These are phyloP conservation scores for Eucalyptus regnans DNA, from an alignment of 345 rosid species.

Conservation along the genomic window DNA sequence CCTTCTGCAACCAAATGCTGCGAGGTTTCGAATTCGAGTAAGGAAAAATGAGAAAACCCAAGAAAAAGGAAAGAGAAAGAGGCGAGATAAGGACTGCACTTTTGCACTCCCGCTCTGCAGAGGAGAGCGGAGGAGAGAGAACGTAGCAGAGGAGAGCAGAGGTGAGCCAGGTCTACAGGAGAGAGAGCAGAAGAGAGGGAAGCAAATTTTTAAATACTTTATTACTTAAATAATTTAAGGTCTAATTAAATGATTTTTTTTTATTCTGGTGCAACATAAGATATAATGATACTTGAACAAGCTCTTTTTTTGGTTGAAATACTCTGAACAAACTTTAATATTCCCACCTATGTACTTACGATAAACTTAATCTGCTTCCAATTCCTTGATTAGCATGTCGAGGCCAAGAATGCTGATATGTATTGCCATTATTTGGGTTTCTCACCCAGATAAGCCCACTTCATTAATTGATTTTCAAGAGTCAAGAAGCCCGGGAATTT, in stretches of 20 bases:
- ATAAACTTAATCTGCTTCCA: neutral
- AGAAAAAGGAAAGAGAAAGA: neutral
- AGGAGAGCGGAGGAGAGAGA: no score
- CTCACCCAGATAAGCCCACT: neutral
- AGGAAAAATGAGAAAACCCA: neutral
- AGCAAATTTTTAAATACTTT: neutral
- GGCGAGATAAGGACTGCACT: neutral
- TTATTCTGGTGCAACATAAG: neutral
- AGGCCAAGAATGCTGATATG: neutral
- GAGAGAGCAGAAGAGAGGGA: no score
- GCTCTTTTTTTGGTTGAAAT: neutral
- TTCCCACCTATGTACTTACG: neutral
- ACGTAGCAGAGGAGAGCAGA: no score
- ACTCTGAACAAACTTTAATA: neutral
- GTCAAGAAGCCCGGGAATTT: fast-evolving
- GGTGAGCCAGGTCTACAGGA: no score
- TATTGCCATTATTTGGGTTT: neutral
- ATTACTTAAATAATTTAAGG: neutral
- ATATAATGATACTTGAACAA: neutral
- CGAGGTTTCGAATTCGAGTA: neutral
- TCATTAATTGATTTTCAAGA: neutral
- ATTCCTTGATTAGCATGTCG: neutral
- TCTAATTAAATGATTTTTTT: fast-evolving
- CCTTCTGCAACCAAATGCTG: neutral
- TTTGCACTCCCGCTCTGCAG: neutral